A percentile compares a stretch with the other conserved stretches of the same genome.
These are phyloP conservation scores for Ophiostoma australiae DNA, from an alignment of 2,329 filamentous ascomycete species.

Conservation along the genomic window DNA sequence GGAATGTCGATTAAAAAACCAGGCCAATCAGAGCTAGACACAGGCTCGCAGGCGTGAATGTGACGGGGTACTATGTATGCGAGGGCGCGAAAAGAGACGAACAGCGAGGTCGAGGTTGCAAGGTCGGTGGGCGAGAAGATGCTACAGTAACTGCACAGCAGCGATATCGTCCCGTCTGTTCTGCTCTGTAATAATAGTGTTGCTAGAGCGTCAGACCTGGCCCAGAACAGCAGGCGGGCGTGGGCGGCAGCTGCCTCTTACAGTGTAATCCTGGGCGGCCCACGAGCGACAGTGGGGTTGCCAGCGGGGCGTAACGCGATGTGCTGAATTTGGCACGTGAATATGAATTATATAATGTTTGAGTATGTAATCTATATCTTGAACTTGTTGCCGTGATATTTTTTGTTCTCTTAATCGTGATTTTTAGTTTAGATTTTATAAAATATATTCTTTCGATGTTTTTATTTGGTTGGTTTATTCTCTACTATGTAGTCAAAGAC, in stretches of 20 bases:
- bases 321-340: conserved; percentile 10
- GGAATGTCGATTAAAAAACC: not conserved
- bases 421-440: not conserved
- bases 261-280: not conserved
- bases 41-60: not conserved
- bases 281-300: not conserved
- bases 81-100: conserved; percentile 6
- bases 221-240: conserved; percentile 8
- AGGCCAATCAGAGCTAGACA: not conserved
- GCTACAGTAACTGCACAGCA: not conserved
- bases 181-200: not conserved
- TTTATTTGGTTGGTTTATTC: not conserved
- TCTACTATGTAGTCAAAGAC: too few relatives aligned
- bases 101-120: not conserved
- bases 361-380: not conserved
- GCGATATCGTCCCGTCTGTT: not conserved
- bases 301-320: not conserved
- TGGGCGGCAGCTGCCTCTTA: not conserved
- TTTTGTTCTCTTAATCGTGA: not conserved
- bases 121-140: not conserved
- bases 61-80: not conserved
- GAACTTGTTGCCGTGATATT: not conserved
- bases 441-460: not conserved
- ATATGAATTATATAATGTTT: not conserved
- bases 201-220: not conserved